Percentiles rank a stretch among this genome's conserved stretches.
These are phyloP conservation scores for Naganishia randhawae DNA, from an alignment of 768 basidiomycete species.

Conservation along the genomic window DNA sequence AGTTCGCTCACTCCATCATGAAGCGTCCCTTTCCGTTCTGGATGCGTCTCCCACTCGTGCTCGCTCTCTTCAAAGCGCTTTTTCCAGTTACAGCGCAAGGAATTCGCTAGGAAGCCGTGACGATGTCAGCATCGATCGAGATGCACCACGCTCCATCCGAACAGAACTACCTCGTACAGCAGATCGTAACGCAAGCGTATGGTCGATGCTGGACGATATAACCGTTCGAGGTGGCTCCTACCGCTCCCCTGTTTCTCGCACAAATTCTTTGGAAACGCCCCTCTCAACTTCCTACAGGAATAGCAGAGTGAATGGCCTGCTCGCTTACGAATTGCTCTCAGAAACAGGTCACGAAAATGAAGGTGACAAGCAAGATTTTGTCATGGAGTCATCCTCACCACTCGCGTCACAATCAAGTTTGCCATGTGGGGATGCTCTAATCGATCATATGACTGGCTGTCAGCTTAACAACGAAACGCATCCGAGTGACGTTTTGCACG, in stretches of 20 bases:
- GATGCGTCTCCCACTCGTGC: not conserved
- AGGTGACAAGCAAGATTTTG: not conserved
- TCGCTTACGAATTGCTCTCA: not conserved
- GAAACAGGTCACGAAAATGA: not conserved
- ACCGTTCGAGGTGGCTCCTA: not conserved
- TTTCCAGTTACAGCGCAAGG: not conserved
- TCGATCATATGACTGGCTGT: not conserved
- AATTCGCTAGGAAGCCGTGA: not conserved
- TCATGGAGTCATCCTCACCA: slow-evolving; percentile 10
- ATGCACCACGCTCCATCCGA: not conserved
- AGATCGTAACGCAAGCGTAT: not conserved
- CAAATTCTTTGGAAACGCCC: not conserved
- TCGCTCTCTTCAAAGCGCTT: not conserved
- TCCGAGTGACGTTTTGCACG: not conserved
- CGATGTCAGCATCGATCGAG: not conserved
- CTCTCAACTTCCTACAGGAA: not conserved
- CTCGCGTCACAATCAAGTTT: too few species aligned
- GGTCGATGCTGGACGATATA: not conserved
- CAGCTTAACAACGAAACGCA: not conserved
- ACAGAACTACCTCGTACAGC: not conserved
- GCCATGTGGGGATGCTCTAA: not conserved
- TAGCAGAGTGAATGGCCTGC: not conserved
- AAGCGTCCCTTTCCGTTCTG: not conserved
- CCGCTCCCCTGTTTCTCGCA: not conserved
- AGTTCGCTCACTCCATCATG: not conserved